Evolutionary conservation across 768 basidiomycete species (phyloP), one percentile per base, ranked within the genome.

Genomic region (Calocybe indica): DNA sequence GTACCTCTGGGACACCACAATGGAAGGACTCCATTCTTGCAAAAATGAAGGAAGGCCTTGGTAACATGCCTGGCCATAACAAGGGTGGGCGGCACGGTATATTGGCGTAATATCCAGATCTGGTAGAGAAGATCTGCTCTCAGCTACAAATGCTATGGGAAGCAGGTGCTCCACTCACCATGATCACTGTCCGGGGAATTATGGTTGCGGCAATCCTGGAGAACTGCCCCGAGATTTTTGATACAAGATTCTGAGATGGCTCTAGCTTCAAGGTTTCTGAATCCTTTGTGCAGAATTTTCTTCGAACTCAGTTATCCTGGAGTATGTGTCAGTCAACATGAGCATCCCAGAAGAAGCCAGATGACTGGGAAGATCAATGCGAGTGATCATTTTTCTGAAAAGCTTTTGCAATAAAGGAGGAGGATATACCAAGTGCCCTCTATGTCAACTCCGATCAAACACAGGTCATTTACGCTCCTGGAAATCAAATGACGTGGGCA

Each of bases 361-460:
- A 15, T 0, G 50, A 72, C 47, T 61, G 55, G 48, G 59, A 64
- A 33, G 60, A 66, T 4, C 52, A 56, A 14, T 62, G 54, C 44
- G 51, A 58, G 29, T 47, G 53, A 7, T 50, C 66, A 7, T 50
- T 60, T 47, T 15, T 69, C 6, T 53, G 59, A 2, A 52, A 55
- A 12, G 63, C 58, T 28, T 55, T 57, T 32, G n/a, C 44, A 0
- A 64, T 72, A 30, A 58, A 62, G 15, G 58, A 71, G 10, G 32
- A 65, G 1, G 57, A 59, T 29, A 64, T 73, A 5, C 60, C 61
- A 1, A 22, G 61, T 1, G 44, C 29, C 5, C 52, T 70, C 22
- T 57, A 48, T 9, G 59, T 68, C 41, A 71, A 70, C 42, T 58
- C 60, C 1, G 67, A 72, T 44, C 70, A 72, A 47, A 68, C 64